Base-by-base conservation (phyloP, 345 rosid species). In the Barbarea vulgaris region DNA sequence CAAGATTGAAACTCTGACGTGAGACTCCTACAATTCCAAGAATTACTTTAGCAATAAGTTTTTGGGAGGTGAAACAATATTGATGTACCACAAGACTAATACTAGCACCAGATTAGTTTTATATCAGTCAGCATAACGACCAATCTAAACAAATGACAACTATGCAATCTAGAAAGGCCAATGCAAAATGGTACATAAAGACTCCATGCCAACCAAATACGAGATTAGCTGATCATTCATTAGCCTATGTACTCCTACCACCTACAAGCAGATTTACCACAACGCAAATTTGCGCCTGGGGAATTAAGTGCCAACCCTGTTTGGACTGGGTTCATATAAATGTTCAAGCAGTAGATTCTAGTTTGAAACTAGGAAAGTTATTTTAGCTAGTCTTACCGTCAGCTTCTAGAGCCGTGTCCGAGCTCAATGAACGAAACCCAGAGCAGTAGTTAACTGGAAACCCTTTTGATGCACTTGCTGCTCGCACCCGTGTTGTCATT, bases 371-470 rank as follows among this genome's bases (percentile, higher is more conserved):
- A 75, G 3, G 28, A 69, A 69, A 17, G 21, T 54, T 3, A 36
- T 12, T 13, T 25, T 51, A 66, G 63, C 51, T 57, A 50, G 46
- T 75, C 86, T 67, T 72, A 94, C 98, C 97, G 64, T 94, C 98
- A 46, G 84, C 84, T 86, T 78, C 97, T 69, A 79, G 78, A 68
- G 96, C 88, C 9, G 89, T 83, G 72, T 77, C 88, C 54, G 63
- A 36, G 77, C 87, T 86, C 74, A 64, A 56, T 22, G 99, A 86
- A 67, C 93, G 89, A 67, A 90, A 95, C n/a, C 99, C 97, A 54
- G 99, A 88, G 67, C 99, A 92, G 71, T 95, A 90, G 81, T 92
- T 95, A 62, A 90, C 97, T 56, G 99, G 93, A 37, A 90, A 81
- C 67, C 99, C 96, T 86, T 94, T 92, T 7, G 96, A 85, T 70